Evolutionary conservation across 2,329 filamentous ascomycete genomes (phyloP).

Genomic region (Cladosporium sp.): DNA sequence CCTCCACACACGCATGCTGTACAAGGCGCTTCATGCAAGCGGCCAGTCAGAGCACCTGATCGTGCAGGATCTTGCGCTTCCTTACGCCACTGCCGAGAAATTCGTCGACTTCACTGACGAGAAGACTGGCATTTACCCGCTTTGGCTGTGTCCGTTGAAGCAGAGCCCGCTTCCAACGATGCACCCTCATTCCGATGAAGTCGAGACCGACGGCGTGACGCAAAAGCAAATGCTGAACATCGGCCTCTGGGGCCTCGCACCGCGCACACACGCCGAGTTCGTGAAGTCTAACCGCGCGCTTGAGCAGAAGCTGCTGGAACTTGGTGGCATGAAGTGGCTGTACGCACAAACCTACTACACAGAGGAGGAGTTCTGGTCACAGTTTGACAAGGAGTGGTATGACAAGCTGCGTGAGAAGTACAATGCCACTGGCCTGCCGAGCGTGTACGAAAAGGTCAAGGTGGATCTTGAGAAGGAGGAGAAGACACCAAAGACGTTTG

Average conservation of each 20-base stretch:
- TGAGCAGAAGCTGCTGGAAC: constrained; percentile 63
- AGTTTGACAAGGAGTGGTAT: constrained; percentile 60
- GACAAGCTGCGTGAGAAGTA: constrained; percentile 61
- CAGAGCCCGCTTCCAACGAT: constrained; percentile 27
- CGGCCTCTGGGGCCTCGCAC: constrained; percentile 63
- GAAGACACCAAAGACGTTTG: not conserved
- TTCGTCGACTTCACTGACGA: constrained; percentile 42
- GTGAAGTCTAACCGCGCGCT: constrained; percentile 65
- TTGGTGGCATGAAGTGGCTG: constrained; percentile 80
- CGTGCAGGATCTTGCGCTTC: constrained; percentile 58
- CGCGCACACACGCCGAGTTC: constrained; percentile 54
- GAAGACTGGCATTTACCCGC: constrained; percentile 41
- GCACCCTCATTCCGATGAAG: constrained; percentile 29
- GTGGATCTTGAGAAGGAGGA: constrained; percentile 37
- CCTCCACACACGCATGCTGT: constrained; percentile 61
- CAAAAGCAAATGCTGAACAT: constrained; percentile 51
- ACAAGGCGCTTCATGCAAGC: constrained; percentile 60
- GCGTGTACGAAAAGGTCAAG: constrained; percentile 67
- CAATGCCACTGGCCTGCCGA: constrained; percentile 57
- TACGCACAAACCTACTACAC: constrained; percentile 83
- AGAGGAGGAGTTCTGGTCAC: constrained; percentile 64
- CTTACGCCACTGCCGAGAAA: constrained; percentile 38
- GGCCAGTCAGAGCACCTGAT: constrained; percentile 58
- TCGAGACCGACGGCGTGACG: constrained; percentile 19
- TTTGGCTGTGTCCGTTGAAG: constrained; percentile 47